phyloP scores from a whole-genome alignment of 768 basidiomycete species.

The Leccinum imitatum region DNA sequence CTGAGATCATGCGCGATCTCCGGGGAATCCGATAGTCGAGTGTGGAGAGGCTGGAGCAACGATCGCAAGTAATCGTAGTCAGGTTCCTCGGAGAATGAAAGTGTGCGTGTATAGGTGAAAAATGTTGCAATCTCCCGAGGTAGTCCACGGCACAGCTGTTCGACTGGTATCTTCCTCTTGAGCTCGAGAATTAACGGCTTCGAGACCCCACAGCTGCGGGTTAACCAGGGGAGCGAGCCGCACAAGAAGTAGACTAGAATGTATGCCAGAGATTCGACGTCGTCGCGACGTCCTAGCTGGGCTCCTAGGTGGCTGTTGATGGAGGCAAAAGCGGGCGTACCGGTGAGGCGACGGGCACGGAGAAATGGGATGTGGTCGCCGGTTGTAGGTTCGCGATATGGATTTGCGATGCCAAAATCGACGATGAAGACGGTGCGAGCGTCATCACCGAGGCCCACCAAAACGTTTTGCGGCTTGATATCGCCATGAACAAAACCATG shows the following conservation, averaged over 20 bases:
- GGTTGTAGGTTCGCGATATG: neutral
- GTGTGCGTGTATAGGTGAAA: neutral
- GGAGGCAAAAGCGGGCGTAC: neutral
- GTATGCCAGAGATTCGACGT: neutral
- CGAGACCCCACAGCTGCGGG: neutral
- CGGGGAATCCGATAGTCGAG: neutral
- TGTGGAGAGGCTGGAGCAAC: neutral
- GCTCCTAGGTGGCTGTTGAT: neutral
- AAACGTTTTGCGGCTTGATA: neutral
- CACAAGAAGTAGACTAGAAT: neutral
- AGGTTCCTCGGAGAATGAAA: neutral
- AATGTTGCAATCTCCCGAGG: neutral
- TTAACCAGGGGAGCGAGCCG: neutral
- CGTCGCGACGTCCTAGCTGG: neutral
- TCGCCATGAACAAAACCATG: neutral
- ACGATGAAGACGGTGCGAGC: neutral
- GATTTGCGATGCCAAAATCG: neutral
- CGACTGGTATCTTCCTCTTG: neutral
- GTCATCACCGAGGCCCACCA: neutral
- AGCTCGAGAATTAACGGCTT: neutral
- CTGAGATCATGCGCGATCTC: neutral
- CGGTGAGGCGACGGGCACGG: neutral
- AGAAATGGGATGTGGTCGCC: neutral
- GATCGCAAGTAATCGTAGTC: neutral
- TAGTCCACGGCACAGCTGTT: neutral